A percentile compares a stretch with the other conserved stretches of the same genome.
Conservation (phyloP, 2,329 filamentous ascomycete genomes). For the Arthrobotrys sphaeroides region DNA sequence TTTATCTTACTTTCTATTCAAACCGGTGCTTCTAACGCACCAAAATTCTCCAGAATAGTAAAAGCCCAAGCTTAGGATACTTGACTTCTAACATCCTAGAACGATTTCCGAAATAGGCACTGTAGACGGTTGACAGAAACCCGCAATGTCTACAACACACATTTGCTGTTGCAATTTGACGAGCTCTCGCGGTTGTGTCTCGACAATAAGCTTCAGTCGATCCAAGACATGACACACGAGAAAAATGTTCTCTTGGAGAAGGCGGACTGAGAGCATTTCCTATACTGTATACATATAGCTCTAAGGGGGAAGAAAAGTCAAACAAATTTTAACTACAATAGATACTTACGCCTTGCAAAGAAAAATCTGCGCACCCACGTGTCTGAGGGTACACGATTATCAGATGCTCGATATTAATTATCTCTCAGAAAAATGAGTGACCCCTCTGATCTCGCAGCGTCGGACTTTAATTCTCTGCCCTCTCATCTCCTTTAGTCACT, state of each 20-base stretch:
- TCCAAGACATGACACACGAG: conserved; percentile 5
- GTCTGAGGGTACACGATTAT: background rate
- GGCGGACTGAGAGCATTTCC: conserved; percentile 10
- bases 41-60: too few species aligned
- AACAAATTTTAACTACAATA: background rate
- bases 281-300: background rate
- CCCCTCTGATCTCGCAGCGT: background rate
- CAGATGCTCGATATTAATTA: background rate
- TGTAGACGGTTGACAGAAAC: background rate
- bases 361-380: background rate
- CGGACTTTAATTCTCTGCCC: background rate
- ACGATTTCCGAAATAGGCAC: background rate
- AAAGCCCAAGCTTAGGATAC: too few species aligned
- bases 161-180: conserved; percentile 3
- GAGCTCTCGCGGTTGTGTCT: background rate
- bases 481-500: background rate
- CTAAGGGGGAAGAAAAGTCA: background rate
- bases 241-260: conserved; percentile 1
- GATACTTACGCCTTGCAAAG: background rate
- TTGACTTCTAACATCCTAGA: conserved; percentile 5
- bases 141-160: conserved; percentile 8
- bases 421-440: background rate
- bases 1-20: too few species aligned
- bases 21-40: too few species aligned
- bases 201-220: background rate